Base-by-base conservation (phyloP, 257 asterid genomes). In the Solanum chiquidenum region DNA sequence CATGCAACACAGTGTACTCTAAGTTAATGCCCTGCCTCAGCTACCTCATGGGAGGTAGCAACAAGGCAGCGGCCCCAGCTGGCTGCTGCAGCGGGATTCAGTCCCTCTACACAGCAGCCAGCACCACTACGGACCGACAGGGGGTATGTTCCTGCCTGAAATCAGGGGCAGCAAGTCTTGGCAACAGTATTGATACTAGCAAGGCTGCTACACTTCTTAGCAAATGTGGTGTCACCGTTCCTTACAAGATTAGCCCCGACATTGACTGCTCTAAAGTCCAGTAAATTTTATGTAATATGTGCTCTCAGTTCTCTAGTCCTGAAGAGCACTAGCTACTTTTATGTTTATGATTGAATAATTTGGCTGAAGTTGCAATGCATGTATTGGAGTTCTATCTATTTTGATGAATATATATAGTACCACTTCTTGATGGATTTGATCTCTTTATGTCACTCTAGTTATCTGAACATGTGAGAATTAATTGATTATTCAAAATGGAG, bases 231-330 rank as follows among this genome's bases (percentile, higher is more conserved):
- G 77, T 74, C 85, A 11, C 69, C 29, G 55, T 86, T 49, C 85
- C 88, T 34, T 86, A 74, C 64, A 75, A 86, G 76, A 86, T 74
- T 82, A 86, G 88, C 75, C 77, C 88, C 3, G 33, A 55, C 21
- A 35, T 74, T 55, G 88, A 86, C 88, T 86, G 86, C 66, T 75
- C 86, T 27, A 16, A 49, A 82, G 29, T 85, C 60, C 42, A 46
- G 68, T 80, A 80, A 80, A 80, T 14, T 52, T 5, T 46, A 27
- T 80, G 85, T 80, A 46, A 29, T 33, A 29, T 16, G 68, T 46
- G 85, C 66, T 46, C 74, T 12, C 9, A 5, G 33, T 62, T 25
- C 34, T 27, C 85, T 79, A 27, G 85, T 14, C 64, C 46, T 14
- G 68, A 44, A 80, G 68, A 46, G 42, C 85, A 46, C 42, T 23